A percentile compares a stretch with the other conserved stretches of the same genome.
Conservation (phyloP, 2,329 filamentous ascomycete species). For the Dothistroma pini region DNA sequence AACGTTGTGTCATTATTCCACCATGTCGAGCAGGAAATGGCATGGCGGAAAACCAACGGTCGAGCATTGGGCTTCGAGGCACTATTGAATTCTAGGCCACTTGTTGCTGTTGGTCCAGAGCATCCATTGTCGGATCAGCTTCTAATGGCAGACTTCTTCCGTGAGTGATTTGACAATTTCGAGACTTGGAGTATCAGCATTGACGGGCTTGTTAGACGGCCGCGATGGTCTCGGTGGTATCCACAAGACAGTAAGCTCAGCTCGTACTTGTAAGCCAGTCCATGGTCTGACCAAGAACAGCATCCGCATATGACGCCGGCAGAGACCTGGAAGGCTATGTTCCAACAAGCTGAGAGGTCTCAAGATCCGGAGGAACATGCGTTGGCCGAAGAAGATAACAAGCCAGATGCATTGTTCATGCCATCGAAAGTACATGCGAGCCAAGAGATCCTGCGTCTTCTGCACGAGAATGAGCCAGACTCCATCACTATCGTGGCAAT, state of each 20-base stretch:
- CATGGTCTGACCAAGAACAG: slow-evolving; percentile 34
- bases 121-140: slow-evolving; percentile 80
- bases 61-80: slow-evolving; percentile 67
- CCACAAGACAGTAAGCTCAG: slow-evolving; percentile 12
- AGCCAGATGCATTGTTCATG: slow-evolving; percentile 58
- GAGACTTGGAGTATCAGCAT: neutral
- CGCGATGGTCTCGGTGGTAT: slow-evolving; percentile 49
- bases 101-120: slow-evolving; percentile 78
- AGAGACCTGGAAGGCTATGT: slow-evolving; percentile 48
- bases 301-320: slow-evolving; percentile 36
- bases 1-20: slow-evolving; percentile 91
- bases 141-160: slow-evolving; percentile 70
- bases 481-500: slow-evolving; percentile 88
- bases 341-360: slow-evolving; percentile 35
- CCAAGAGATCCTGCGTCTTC: slow-evolving; percentile 82
- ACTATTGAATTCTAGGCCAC: slow-evolving; percentile 65
- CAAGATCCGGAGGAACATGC: slow-evolving; percentile 31
- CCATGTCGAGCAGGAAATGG: slow-evolving; percentile 81
- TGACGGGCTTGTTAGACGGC: slow-evolving; percentile 38
- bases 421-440: slow-evolving; percentile 72
- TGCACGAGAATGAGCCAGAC: slow-evolving; percentile 74
- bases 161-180: slow-evolving; percentile 50
- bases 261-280: neutral
- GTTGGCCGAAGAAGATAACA: slow-evolving; percentile 37
- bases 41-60: slow-evolving; percentile 71